These are phyloP conservation scores for Afroboletus lepidellus DNA, from an alignment of 1,284 basidiomycete genomes.

Conservation along the genomic window DNA sequence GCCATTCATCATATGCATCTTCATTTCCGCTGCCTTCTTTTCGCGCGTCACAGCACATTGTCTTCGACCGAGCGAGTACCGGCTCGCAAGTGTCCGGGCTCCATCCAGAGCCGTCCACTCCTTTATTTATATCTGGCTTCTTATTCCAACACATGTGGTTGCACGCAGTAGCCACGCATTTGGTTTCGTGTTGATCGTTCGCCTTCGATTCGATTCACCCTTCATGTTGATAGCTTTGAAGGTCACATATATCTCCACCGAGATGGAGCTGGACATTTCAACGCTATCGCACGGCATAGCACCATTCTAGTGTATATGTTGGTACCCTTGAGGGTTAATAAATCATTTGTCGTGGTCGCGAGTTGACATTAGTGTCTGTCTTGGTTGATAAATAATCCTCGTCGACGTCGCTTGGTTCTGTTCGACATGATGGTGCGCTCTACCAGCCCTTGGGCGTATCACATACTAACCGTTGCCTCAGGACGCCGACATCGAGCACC, in stretches of 20 bases:
- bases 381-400: no score
- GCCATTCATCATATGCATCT: conserved; percentile 32
- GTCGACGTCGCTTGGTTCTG: no score
- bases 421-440: not conserved
- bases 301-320: conserved; percentile 7
- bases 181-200: conserved; percentile 5
- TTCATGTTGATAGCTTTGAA: conserved; percentile 2
- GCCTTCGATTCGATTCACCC: conserved; percentile 6
- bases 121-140: conserved; percentile 7
- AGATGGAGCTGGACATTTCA: conserved; percentile 21
- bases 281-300: conserved; percentile 3
- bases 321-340: not conserved
- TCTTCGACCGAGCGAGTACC: not conserved
- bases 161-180: not conserved
- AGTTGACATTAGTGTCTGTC: no score
- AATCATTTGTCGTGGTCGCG: not conserved
- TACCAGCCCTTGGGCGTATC: not conserved
- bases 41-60: conserved; percentile 1
- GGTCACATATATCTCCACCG: conserved; percentile 12
- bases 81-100: conserved; percentile 4
- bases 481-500: conserved; percentile 65
- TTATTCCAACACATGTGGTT: conserved; percentile 2
- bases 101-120: conserved; percentile 17
- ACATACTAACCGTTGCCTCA: conserved; percentile 6
- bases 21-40: conserved; percentile 4